phyloP scores from a whole-genome alignment of 2,329 filamentous ascomycete species.

The Talaromyces atroroseus region DNA sequence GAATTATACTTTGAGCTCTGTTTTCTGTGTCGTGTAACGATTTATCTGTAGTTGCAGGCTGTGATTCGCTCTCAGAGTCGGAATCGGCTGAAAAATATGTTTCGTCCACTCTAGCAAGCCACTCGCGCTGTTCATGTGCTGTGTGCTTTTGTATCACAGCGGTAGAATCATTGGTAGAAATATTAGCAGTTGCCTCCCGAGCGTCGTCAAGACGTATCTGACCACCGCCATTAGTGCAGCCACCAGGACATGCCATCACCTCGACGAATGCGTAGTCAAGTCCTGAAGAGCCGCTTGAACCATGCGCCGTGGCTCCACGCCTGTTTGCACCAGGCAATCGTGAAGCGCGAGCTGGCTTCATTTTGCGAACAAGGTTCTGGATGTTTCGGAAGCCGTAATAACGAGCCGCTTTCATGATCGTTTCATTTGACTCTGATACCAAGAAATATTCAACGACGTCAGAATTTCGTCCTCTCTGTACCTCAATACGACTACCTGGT shows the following conservation, averaged over 20 bases:
- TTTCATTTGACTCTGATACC: slow-evolving; percentile 49
- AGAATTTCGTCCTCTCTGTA: slow-evolving; percentile 73
- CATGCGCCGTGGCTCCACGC: slow-evolving; percentile 27
- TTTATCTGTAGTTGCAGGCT: slow-evolving; percentile 23
- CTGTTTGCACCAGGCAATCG: slow-evolving; percentile 62
- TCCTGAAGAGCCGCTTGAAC: slow-evolving; percentile 21
- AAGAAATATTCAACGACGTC: slow-evolving; percentile 86
- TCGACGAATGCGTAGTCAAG: slow-evolving; percentile 88
- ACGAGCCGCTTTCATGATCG: slow-evolving; percentile 72
- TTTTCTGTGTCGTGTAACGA: slow-evolving; percentile 23
- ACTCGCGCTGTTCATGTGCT: slow-evolving; percentile 76
- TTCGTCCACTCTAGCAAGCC: slow-evolving; percentile 77
- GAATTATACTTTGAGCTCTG: slow-evolving; percentile 59
- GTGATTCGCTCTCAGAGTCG: slow-evolving; percentile 42
- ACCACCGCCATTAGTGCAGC: slow-evolving; percentile 94
- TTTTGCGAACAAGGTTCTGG: slow-evolving; percentile 87
- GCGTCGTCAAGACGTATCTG: slow-evolving; percentile 89
- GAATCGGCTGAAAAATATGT: slow-evolving; percentile 76
- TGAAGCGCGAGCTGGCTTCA: slow-evolving; percentile 74
- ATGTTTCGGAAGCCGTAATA: slow-evolving; percentile 99
- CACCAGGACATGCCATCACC: slow-evolving; percentile 98
- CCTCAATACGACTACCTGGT: slow-evolving; percentile 65
- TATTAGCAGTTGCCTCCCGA: slow-evolving; percentile 21
- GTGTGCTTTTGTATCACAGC: slow-evolving; percentile 53
- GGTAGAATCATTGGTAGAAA: slow-evolving; percentile 19